phyloP scores from a whole-genome alignment of 2,329 filamentous ascomycete genomes.

The Arthrobotrys conoides region DNA sequence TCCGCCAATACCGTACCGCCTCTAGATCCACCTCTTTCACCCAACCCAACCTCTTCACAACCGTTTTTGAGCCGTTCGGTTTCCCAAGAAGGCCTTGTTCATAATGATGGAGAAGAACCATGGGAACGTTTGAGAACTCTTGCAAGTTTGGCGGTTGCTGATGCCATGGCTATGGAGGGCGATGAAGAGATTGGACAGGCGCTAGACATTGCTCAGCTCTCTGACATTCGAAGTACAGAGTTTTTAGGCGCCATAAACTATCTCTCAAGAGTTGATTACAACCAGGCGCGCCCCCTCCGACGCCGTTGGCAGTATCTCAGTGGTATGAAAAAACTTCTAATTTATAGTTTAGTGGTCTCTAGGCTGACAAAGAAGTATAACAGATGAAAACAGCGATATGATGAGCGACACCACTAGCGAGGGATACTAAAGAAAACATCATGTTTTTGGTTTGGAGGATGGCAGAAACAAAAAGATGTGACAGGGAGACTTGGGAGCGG shows the following conservation, averaged over 20 bases:
- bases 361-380: too few relatives aligned
- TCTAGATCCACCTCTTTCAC: not conserved
- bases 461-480: too few relatives aligned
- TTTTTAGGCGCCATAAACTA: constrained; percentile 9
- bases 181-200: constrained; percentile 2
- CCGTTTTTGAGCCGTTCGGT: not conserved
- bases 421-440: not conserved
- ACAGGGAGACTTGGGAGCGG: too few relatives aligned
- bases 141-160: constrained; percentile 29
- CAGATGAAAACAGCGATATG: too few relatives aligned
- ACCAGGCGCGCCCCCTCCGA: too few relatives aligned
- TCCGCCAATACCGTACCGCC: too few relatives aligned
- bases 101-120: not conserved
- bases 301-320: too few relatives aligned
- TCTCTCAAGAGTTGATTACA: not conserved
- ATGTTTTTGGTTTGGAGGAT: too few relatives aligned
- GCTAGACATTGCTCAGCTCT: constrained; percentile 1
- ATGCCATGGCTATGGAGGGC: constrained; percentile 1
- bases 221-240: not conserved
- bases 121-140: constrained; percentile 40
- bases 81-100: not conserved
- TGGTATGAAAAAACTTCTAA: too few relatives aligned
- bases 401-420: too few relatives aligned
- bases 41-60: not conserved
- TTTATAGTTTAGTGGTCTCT: too few relatives aligned